Evolutionary conservation across 2,329 filamentous ascomycete genomes (phyloP), one percentile per base, ranked within the genome.

Genomic region (Madurella mycetomatis): DNA sequence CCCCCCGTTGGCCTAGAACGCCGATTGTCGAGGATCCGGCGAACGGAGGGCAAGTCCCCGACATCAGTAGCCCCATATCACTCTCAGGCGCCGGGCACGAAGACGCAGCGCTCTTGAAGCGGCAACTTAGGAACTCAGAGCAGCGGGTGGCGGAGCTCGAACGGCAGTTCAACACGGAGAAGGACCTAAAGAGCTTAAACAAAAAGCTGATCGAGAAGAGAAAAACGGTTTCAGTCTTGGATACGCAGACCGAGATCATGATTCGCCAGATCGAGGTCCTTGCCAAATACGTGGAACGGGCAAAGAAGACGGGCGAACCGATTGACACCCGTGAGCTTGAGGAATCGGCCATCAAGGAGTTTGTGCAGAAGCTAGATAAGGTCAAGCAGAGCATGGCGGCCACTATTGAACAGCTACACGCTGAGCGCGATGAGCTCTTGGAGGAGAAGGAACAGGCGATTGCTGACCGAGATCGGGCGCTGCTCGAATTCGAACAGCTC

Each of bases 171-270:
- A 78, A 73, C 47, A 80, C 78, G 2, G 83, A 85, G 60, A 83
- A 83, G 62, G 81, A 84, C 54, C 69, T 85, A 19, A 87, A 87
- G 71, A 87, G 85, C 63, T 84, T 95, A 31, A 95, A 95, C 70
- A 91, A 87, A 63, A 92, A 92, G 67, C 76, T 97, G 19, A 80
- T 88, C 37, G 92, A 97, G 71, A 97, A 97, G 75, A 82, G 94
- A 55, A 96, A 95, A 65, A 97, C 94, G 0, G 94, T 99, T 69
- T 92, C 92, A 7, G 88, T 95, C 16, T 77, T 97, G 49, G 92
- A 97, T 68, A 92, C 92, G 0, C 90, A 96, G 71, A 90, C 91
- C 48, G 92, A 97, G 72, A 92, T 97, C 69, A 92, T 96, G 73
- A 89, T 97, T 65, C 87, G 89, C 41, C 91, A 97, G 70, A 77